phyloP scores from a whole-genome alignment of 257 asterid genomes.

The Gentiana macrophylla region DNA sequence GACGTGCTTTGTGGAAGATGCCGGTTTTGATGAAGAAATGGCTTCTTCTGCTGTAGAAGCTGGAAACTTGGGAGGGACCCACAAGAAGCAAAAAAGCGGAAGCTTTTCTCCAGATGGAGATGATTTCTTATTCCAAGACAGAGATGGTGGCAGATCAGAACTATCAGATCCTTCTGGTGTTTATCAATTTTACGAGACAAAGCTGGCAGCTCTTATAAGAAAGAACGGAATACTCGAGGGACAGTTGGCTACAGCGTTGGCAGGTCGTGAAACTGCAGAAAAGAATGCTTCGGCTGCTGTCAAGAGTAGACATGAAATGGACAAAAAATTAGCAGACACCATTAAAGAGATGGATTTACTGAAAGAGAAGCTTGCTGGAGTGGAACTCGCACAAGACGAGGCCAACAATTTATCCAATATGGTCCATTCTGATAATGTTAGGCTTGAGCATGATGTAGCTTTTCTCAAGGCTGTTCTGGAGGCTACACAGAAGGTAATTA shows the following conservation, averaged over 20 bases:
- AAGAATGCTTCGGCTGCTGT: conserved; percentile 46
- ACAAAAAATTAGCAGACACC: conserved; percentile 53
- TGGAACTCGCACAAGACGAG: conserved; percentile 87
- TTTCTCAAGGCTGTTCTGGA: conserved; percentile 91
- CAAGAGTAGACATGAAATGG: conserved; percentile 64
- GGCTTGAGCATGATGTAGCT: conserved; percentile 97
- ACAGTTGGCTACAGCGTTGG: conserved; percentile 58
- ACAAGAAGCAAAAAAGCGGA: conserved; percentile 45
- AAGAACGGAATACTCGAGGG: conserved; percentile 70
- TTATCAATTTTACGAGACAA: conserved; percentile 57
- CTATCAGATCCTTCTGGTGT: conserved; percentile 33
- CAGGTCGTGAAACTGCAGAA: conserved; percentile 67
- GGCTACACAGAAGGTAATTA: conserved; percentile 79
- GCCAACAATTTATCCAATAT: conserved; percentile 76
- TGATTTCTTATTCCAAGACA: conserved; percentile 37
- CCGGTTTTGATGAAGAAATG: conserved; percentile 32
- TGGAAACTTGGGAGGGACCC: conserved; percentile 26
- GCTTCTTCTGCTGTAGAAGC: conserved; percentile 27
- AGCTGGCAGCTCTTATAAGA: conserved; percentile 47
- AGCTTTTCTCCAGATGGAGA: conserved; percentile 40
- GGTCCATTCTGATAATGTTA: conserved; percentile 89
- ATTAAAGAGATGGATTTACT: conserved; percentile 71
- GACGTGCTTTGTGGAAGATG: conserved; percentile 24
- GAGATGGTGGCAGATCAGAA: conserved; percentile 48
- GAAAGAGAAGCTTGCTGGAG: conserved; percentile 68